Conservation (phyloP, 148 eudicot species). For the Pouteria glomerata region DNA sequence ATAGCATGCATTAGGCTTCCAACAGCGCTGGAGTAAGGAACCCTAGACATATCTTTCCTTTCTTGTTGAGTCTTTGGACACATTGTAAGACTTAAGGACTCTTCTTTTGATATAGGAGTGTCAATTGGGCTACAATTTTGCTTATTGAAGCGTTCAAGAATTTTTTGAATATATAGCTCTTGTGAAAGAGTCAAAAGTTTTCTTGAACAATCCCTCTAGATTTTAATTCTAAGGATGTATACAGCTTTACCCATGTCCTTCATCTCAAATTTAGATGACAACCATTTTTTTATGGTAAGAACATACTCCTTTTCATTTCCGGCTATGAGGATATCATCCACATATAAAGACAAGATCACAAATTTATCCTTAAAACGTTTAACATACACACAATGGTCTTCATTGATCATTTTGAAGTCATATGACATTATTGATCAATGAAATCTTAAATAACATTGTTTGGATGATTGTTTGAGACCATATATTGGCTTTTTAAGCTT, state of each 20-base stretch:
- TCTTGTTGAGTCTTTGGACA: not conserved
- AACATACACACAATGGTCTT: not conserved
- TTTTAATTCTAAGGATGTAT: not conserved
- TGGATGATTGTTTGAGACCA: conserved; percentile 3
- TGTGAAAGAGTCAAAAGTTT: not conserved
- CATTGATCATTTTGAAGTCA: not conserved
- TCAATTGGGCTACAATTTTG: not conserved
- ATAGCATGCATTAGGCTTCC: not conserved
- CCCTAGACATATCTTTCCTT: not conserved
- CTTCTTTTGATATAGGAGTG: not conserved
- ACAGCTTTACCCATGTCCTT: not conserved
- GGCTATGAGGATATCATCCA: not conserved
- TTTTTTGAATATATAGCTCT: not conserved
- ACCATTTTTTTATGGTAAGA: not conserved
- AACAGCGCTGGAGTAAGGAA: not conserved
- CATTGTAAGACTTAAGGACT: not conserved
- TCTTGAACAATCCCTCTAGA: not conserved
- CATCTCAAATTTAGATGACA: not conserved
- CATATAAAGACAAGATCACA: not conserved
- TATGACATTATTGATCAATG: not conserved
- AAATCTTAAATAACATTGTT: not conserved
- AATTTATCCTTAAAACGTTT: not conserved
- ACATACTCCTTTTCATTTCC: not conserved
- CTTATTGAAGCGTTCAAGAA: not conserved
- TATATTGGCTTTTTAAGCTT: conserved; percentile 2